These are phyloP conservation scores for Phaeotremella skinneri DNA, from an alignment of 768 basidiomycete genomes.

Conservation along the genomic window DNA sequence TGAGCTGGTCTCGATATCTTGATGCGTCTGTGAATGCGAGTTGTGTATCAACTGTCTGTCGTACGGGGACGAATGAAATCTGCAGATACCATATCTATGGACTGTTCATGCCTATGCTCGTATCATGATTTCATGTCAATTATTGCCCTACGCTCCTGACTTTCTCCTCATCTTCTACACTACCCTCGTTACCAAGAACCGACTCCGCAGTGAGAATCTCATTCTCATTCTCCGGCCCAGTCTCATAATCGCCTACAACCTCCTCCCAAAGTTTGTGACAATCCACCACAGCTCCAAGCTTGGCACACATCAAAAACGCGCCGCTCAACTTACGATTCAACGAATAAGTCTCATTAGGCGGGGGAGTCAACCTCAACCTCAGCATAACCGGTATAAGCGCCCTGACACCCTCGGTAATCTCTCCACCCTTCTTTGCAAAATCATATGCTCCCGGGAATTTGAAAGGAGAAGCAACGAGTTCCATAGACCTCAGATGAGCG, in stretches of 20 bases:
- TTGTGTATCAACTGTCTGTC: no score
- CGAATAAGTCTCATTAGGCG: slow-evolving; percentile 91
- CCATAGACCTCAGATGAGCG: slow-evolving; percentile 80
- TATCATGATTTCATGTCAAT: no score
- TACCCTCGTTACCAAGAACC: background rate
- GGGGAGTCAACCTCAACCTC: slow-evolving; percentile 79
- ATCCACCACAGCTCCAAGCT: slow-evolving; percentile 70
- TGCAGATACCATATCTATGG: no score
- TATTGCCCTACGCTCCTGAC: no score
- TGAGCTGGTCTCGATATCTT: background rate
- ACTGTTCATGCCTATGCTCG: no score
- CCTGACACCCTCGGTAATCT: slow-evolving; percentile 73
- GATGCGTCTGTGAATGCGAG: no score
- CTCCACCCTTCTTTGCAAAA: slow-evolving; percentile 59
- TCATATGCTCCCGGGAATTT: slow-evolving; percentile 68
- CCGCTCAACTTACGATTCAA: slow-evolving; percentile 66
- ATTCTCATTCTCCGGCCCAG: slow-evolving; percentile 10
- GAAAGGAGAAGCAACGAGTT: slow-evolving; percentile 81
- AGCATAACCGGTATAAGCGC: slow-evolving; percentile 86
- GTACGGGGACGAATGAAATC: no score
- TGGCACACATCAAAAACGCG: slow-evolving; percentile 55
- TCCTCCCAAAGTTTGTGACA: slow-evolving; percentile 73
- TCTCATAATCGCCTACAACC: slow-evolving; percentile 56
- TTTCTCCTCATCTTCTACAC: no score
- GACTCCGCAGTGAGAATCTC: background rate